Evolutionary conservation across 495 filamentous ascomycete genomes (phyloP).

Genomic region (Neurospora sublineolata): DNA sequence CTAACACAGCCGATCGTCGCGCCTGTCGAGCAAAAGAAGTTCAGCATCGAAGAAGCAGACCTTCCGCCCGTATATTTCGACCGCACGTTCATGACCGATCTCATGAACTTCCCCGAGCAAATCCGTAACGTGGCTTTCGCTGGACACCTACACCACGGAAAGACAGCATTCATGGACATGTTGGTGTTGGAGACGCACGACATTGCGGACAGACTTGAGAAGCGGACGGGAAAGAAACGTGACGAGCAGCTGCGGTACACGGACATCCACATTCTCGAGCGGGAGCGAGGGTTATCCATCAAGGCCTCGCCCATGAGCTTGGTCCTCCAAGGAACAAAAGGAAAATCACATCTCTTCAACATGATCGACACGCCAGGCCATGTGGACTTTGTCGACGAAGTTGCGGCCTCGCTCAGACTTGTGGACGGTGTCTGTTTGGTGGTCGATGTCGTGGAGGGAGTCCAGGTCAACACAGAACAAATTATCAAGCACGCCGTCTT

Average conservation of each 20-base stretch:
- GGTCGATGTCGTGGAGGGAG: constrained; percentile 95
- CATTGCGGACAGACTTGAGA: constrained; percentile 62
- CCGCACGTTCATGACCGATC: constrained; percentile 80
- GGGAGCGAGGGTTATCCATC: constrained; percentile 83
- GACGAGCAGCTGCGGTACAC: constrained; percentile 94
- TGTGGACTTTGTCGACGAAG: constrained; percentile 96
- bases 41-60: constrained; percentile 82
- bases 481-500: constrained; percentile 92
- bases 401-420: constrained; percentile 75
- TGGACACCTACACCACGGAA: constrained; percentile 93
- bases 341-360: constrained; percentile 94
- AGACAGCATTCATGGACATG: constrained; percentile 98
- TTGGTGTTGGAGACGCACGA: constrained; percentile 90
- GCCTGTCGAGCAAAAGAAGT: constrained; percentile 88
- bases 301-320: constrained; percentile 93
- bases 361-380: constrained; percentile 94
- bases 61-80: constrained; percentile 80
- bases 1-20: constrained; percentile 87
- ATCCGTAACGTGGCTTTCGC: constrained; percentile 84
- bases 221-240: constrained; percentile 64
- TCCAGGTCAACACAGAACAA: constrained; percentile 91
- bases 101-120: constrained; percentile 92
- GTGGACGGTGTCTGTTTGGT: constrained; percentile 88
- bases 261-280: constrained; percentile 78
- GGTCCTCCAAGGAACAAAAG: constrained; percentile 72